Conservation (phyloP, 495 filamentous ascomycete species). For the Pyrenopolyporus hunteri region DNA sequence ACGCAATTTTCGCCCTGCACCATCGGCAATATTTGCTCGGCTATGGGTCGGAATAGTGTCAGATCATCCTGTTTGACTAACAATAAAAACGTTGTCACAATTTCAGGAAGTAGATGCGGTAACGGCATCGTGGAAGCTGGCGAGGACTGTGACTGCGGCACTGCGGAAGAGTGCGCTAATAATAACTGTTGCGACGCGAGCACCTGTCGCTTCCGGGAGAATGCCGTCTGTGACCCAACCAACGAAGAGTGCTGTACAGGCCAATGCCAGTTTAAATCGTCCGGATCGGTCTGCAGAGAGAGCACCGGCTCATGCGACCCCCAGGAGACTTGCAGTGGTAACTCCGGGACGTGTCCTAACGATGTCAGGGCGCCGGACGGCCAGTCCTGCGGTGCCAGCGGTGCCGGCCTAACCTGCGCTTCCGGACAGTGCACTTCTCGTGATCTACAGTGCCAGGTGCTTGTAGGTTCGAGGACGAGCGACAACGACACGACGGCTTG, state of each 20-base stretch:
- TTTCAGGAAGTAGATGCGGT: slow-evolving; percentile 85
- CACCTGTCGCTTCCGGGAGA: slow-evolving; percentile 84
- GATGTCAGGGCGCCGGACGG: slow-evolving; percentile 77
- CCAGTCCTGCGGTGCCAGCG: slow-evolving; percentile 62
- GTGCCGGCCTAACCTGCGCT: slow-evolving; percentile 73
- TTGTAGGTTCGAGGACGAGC: slow-evolving; percentile 79
- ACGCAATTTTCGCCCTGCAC: slow-evolving; percentile 83
- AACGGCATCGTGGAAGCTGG: slow-evolving; percentile 96
- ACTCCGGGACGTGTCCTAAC: slow-evolving; percentile 70
- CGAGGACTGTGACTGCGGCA: slow-evolving; percentile 97
- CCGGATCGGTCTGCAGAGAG: slow-evolving; percentile 74
- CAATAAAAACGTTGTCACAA: slow-evolving; percentile 85
- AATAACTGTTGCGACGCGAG: slow-evolving; percentile 84
- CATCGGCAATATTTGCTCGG: slow-evolving; percentile 95
- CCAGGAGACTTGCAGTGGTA: slow-evolving; percentile 80
- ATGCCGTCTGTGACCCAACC: slow-evolving; percentile 82
- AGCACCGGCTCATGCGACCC: slow-evolving; percentile 83
- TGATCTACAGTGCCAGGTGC: slow-evolving; percentile 83
- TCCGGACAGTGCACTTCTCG: slow-evolving; percentile 95
- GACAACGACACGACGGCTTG: slow-evolving; percentile 86
- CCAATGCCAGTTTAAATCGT: slow-evolving; percentile 72
- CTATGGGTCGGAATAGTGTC: slow-evolving; percentile 78
- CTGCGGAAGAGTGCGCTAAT: slow-evolving; percentile 67
- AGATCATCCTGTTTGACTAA: slow-evolving; percentile 76
- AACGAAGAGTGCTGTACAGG: slow-evolving; percentile 88